Conservation (phyloP, 1,139 yeast species). For the Hansenula lynferdii region DNA sequence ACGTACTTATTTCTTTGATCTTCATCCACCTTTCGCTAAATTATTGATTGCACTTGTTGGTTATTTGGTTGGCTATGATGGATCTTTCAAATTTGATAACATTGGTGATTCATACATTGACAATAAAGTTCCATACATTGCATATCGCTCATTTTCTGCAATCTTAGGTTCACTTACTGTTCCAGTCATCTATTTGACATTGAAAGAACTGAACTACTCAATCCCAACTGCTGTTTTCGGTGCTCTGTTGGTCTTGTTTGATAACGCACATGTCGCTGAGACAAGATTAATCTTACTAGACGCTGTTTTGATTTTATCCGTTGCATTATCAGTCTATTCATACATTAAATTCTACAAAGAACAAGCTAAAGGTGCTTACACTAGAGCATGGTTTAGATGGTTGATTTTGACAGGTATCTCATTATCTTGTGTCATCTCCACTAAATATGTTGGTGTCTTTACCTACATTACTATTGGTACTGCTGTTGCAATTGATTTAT, state of each 20-base stretch:
- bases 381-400: constrained; percentile 85
- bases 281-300: constrained; percentile 88
- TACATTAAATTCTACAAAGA: constrained; percentile 77
- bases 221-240: constrained; percentile 77
- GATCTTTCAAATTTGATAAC: constrained; percentile 82
- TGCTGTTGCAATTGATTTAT: constrained; percentile 81
- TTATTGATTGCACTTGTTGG: constrained; percentile 89
- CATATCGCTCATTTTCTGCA: constrained; percentile 81
- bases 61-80: constrained; percentile 83
- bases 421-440: constrained; percentile 84
- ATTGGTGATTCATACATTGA: constrained; percentile 80
- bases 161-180: constrained; percentile 77
- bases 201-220: constrained; percentile 79
- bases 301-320: constrained; percentile 78
- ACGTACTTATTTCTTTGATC: constrained; percentile 85
- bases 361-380: constrained; percentile 57
- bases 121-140: constrained; percentile 83
- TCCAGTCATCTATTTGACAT: constrained; percentile 74
- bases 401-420: constrained; percentile 75
- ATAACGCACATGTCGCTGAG: constrained; percentile 89
- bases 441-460: constrained; percentile 93
- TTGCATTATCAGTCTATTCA: constrained; percentile 72
- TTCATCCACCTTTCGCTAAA: constrained; percentile 98
- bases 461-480: constrained; percentile 83
- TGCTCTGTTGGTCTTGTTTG: constrained; percentile 79